Percentiles rank a stretch among this genome's conserved stretches.
Conservation (phyloP, 306 rosid species). For the Dryas alaskensis region DNA sequence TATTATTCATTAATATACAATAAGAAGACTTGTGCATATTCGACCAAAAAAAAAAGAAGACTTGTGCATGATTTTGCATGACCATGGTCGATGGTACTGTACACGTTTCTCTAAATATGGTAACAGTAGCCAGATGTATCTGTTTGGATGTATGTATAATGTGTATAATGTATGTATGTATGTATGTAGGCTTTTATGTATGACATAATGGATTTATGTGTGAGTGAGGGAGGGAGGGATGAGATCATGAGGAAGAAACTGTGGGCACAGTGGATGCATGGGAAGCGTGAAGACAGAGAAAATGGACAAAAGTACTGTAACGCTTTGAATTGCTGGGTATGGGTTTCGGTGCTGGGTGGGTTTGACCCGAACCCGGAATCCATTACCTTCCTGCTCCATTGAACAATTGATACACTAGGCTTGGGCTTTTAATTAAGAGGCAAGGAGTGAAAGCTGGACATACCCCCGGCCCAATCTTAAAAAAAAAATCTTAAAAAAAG, state of each 20-base stretch:
- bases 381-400: no score
- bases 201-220: background rate
- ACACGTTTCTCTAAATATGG: no score
- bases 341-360: background rate
- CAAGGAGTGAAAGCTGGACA: background rate
- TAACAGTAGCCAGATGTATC: conserved; percentile 5
- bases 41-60: no score
- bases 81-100: background rate
- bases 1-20: no score
- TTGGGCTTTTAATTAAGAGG: background rate
- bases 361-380: conserved; percentile 8
- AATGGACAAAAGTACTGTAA: conserved; percentile 17
- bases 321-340: conserved; percentile 11
- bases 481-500: no score
- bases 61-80: background rate
- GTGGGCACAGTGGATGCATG: conserved; percentile 16
- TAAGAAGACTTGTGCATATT: no score
- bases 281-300: conserved; percentile 22
- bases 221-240: background rate
- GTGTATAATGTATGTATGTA: conserved; percentile 9
- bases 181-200: background rate
- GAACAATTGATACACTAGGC: background rate
- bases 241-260: background rate
- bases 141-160: background rate
- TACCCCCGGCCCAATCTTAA: background rate